A percentile compares a stretch with the other conserved stretches of the same genome.
Conservation (phyloP, 257 asterid species). For the Paulownia fortunei region DNA sequence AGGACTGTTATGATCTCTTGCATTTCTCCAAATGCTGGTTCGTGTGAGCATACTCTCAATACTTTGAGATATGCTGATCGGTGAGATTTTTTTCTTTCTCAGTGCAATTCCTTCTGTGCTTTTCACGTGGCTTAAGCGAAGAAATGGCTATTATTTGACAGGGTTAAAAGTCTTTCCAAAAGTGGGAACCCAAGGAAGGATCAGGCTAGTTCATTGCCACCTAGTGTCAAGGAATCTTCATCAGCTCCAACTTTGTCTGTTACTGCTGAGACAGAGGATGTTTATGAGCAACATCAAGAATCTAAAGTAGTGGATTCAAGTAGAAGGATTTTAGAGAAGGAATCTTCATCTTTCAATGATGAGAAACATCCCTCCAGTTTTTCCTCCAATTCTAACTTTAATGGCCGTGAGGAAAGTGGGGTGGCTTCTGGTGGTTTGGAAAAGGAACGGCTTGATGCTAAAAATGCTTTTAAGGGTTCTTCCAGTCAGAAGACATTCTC, state of each 20-base stretch:
- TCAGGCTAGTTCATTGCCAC: constrained; percentile 60
- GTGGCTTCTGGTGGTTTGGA: constrained; percentile 47
- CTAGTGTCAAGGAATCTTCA: constrained; percentile 62
- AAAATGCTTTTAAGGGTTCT: constrained; percentile 50
- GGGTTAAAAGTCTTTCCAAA: constrained; percentile 95
- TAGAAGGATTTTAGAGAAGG: constrained; percentile 65
- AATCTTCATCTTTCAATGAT: constrained; percentile 52
- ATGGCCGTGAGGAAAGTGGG: constrained; percentile 63
- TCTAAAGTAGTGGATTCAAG: constrained; percentile 56
- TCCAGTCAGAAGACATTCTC: constrained; percentile 60
- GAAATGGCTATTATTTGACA: constrained; percentile 40
- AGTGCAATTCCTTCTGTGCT: neutral
- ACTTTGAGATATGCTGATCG: constrained; percentile 97
- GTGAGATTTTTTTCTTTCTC: constrained; percentile 39
- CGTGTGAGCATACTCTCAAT: constrained; percentile 97
- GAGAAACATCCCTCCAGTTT: constrained; percentile 57
- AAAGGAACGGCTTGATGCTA: constrained; percentile 56
- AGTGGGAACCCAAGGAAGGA: constrained; percentile 84
- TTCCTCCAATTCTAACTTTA: constrained; percentile 50
- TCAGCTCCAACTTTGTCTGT: constrained; percentile 56
- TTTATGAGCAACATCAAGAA: constrained; percentile 61
- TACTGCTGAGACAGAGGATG: constrained; percentile 64
- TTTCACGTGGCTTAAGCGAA: constrained; percentile 30
- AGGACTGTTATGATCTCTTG: constrained; percentile 98
- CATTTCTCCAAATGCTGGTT: constrained; percentile 95